A percentile compares a stretch with the other conserved stretches of the same genome.
phyloP scores from a whole-genome alignment of 108 stramenopile species.

The Skeletonema grethae region DNA sequence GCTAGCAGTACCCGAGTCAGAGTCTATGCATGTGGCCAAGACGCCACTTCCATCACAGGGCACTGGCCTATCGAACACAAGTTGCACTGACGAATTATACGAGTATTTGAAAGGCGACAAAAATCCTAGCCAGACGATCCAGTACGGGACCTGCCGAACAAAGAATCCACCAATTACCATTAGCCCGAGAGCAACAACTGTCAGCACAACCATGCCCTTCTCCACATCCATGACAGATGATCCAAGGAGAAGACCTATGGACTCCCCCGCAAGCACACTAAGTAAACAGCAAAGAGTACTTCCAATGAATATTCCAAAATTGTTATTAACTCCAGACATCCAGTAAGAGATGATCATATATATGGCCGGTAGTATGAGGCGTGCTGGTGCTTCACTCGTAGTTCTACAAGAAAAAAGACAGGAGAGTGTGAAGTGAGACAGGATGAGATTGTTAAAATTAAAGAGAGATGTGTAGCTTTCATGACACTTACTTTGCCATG shows the following conservation, averaged over 20 bases:
- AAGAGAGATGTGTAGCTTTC: neutral
- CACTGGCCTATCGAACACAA: conserved; percentile 58
- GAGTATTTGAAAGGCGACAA: conserved; percentile 72
- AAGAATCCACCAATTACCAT: conserved; percentile 80
- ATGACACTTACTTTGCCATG: conserved; percentile 50
- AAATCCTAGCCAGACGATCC: conserved; percentile 59
- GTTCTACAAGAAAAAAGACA: conserved; percentile 21
- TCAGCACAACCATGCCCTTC: conserved; percentile 60
- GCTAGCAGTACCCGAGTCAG: conserved; percentile 31
- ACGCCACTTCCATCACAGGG: conserved; percentile 70
- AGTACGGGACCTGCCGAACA: conserved; percentile 57
- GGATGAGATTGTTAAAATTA: neutral
- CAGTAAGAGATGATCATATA: conserved; percentile 73
- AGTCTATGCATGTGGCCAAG: conserved; percentile 39
- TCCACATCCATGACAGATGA: conserved; percentile 67
- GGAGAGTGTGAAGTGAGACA: neutral
- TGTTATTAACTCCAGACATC: conserved; percentile 62
- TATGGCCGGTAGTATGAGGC: conserved; percentile 57
- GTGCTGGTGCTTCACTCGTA: conserved; percentile 59
- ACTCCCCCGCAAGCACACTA: conserved; percentile 71
- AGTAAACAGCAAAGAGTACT: conserved; percentile 52
- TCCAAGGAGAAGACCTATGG: conserved; percentile 67
- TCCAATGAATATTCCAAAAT: conserved; percentile 51
- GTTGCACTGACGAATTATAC: conserved; percentile 59
- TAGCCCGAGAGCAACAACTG: conserved; percentile 47